Percentiles rank a stretch among this genome's conserved stretches.
Conservation (phyloP, 2,329 filamentous ascomycete genomes). For the Ceratocystiopsis minuta region DNA sequence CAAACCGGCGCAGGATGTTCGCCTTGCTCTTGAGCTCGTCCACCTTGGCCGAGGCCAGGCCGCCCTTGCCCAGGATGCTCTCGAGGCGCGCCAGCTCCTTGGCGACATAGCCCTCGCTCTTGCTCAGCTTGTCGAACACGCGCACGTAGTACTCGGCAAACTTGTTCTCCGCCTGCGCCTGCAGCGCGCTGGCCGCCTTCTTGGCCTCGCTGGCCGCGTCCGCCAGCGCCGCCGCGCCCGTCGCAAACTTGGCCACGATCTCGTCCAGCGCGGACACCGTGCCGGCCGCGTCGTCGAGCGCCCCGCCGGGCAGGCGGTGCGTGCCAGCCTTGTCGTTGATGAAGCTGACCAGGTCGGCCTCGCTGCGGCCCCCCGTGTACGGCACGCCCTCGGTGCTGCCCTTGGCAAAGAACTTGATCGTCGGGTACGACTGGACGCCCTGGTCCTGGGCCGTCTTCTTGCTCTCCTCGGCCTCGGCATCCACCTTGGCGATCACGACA, state of each 20-base stretch:
- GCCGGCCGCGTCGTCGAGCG: conserved; percentile 60
- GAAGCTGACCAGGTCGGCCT: conserved; percentile 60
- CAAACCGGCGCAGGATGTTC: conserved; percentile 74
- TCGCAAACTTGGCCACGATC: conserved; percentile 54
- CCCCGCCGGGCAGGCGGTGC: conserved; percentile 64
- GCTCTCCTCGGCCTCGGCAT: conserved; percentile 68
- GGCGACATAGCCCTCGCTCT: conserved; percentile 59
- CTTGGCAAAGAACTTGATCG: conserved; percentile 92
- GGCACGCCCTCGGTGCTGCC: conserved; percentile 53
- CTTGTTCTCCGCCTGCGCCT: conserved; percentile 46
- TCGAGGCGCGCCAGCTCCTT: conserved; percentile 76
- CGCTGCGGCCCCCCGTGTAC: conserved; percentile 61
- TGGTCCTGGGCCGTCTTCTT: conserved; percentile 62
- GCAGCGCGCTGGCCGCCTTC: conserved; percentile 48
- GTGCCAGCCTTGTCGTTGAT: conserved; percentile 82
- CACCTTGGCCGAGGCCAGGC: conserved; percentile 65
- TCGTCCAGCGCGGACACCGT: conserved; percentile 64
- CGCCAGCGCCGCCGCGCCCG: conserved; percentile 38
- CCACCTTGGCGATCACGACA: conserved; percentile 85
- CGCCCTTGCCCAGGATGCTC: conserved; percentile 69
- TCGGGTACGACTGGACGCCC: conserved; percentile 75
- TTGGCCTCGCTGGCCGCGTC: conserved; percentile 54
- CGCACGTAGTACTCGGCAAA: conserved; percentile 90
- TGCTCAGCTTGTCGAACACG: conserved; percentile 67
- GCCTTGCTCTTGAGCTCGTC: conserved; percentile 75